A percentile compares a stretch with the other conserved stretches of the same genome.
phyloP scores from a whole-genome alignment of 257 asterid species.

The Haberlea rhodopensis region DNA sequence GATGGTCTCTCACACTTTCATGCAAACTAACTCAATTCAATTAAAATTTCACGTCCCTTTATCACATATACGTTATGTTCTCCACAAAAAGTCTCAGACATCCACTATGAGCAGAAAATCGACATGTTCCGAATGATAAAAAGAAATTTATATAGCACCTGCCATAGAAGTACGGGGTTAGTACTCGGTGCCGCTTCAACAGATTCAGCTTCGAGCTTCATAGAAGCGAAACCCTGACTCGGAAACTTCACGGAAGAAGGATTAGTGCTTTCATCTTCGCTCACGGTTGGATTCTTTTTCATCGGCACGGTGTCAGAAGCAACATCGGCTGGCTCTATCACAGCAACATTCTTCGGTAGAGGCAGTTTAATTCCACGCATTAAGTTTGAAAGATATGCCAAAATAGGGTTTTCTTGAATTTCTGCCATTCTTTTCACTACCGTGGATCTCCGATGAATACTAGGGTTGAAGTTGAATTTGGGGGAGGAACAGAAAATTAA shows the following conservation, averaged over 20 bases:
- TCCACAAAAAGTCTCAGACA: not conserved
- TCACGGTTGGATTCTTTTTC: constrained; percentile 18
- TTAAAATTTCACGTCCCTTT: too few relatives aligned
- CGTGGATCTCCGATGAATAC: not conserved
- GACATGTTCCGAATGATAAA: not conserved
- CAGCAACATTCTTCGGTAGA: constrained; percentile 26
- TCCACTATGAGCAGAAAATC: not conserved
- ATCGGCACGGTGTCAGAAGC: constrained; percentile 29
- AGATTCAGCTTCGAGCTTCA: constrained; percentile 56
- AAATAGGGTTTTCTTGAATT: constrained; percentile 42
- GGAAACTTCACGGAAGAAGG: constrained; percentile 43
- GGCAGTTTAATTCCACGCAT: constrained; percentile 49
- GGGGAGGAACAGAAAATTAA: not conserved
- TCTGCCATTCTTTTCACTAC: too few relatives aligned
- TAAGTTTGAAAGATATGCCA: constrained; percentile 42
- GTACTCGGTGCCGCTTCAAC: constrained; percentile 47
- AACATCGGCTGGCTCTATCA: constrained; percentile 20
- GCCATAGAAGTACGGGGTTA: constrained; percentile 64
- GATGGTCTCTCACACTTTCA: not conserved
- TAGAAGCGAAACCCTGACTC: constrained; percentile 33
- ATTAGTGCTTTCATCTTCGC: constrained; percentile 23
- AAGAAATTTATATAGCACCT: constrained; percentile 35
- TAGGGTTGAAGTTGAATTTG: not conserved
- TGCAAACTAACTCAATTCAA: not conserved
- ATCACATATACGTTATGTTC: too few relatives aligned